phyloP scores from a whole-genome alignment of 1,284 basidiomycete genomes.

The Microbotryum scabiosae region DNA sequence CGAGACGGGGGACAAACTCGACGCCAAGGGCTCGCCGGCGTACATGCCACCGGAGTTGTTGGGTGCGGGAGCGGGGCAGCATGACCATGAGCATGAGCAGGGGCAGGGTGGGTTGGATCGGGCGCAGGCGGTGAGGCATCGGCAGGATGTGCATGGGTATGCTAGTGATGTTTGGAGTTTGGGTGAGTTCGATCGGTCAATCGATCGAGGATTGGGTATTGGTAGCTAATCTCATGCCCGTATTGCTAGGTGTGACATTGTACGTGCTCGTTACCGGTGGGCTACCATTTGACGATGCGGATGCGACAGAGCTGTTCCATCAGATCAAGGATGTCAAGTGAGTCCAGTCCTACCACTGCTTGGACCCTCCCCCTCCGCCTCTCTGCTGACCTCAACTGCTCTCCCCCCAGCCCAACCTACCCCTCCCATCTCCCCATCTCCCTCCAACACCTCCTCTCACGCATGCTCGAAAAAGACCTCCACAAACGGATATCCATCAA shows the following conservation, averaged over 20 bases:
- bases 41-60: constrained; percentile 50
- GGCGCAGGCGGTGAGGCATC: constrained; percentile 3
- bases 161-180: constrained; percentile 50
- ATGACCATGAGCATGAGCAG: neutral
- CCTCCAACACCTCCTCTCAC: constrained; percentile 37
- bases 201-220: too few relatives aligned
- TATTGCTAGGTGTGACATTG: constrained; percentile 45
- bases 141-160: constrained; percentile 42
- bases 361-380: neutral
- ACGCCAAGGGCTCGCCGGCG: constrained; percentile 48
- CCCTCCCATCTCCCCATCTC: constrained; percentile 8
- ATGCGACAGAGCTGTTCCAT: constrained; percentile 47
- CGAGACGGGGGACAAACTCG: constrained; percentile 42
- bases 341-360: constrained; percentile 18
- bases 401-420: neutral
- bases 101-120: neutral
- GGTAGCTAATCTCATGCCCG: too few relatives aligned
- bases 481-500: constrained; percentile 38
- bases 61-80: neutral
- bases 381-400: neutral
- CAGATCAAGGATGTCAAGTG: constrained; percentile 45
- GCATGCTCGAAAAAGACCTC: constrained; percentile 43
- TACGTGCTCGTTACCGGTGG: constrained; percentile 49
- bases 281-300: constrained; percentile 46
- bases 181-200: constrained; percentile 35